phyloP scores from a whole-genome alignment of 2,329 filamentous ascomycete genomes.

The Xylariomycetidae sp. region DNA sequence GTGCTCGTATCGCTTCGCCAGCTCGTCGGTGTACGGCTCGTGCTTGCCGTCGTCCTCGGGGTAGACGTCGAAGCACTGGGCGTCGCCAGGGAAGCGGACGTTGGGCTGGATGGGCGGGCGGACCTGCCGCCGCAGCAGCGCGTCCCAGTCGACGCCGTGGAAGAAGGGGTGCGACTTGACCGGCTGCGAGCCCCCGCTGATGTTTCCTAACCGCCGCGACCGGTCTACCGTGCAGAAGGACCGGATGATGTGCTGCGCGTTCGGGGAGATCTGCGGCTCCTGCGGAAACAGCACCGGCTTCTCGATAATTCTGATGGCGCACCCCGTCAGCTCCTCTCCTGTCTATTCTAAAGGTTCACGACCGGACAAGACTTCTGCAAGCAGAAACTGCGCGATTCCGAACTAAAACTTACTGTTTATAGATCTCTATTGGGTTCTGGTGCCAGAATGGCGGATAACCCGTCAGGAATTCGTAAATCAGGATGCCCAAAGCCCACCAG shows the following conservation, averaged over 20 bases:
- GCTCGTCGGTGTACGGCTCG: slow-evolving; percentile 64
- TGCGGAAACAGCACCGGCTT: slow-evolving; percentile 71
- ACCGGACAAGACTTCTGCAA: not conserved
- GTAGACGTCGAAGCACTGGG: slow-evolving; percentile 78
- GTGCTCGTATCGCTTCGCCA: slow-evolving; percentile 64
- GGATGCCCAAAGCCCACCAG: slow-evolving; percentile 82
- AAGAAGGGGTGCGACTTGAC: slow-evolving; percentile 80
- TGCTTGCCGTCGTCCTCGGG: slow-evolving; percentile 67
- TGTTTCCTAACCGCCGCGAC: slow-evolving; percentile 72
- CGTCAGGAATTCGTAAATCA: slow-evolving; percentile 80
- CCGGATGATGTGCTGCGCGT: slow-evolving; percentile 70
- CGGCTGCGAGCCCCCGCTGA: slow-evolving; percentile 64
- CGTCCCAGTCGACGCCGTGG: slow-evolving; percentile 67
- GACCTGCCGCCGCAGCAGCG: slow-evolving; percentile 58
- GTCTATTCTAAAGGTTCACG: not conserved
- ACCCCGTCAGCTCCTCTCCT: too few species aligned
- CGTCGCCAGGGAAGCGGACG: slow-evolving; percentile 66
- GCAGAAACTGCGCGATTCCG: not conserved
- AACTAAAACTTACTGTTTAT: slow-evolving; percentile 58
- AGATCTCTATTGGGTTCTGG: slow-evolving; percentile 81
- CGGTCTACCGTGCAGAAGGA: slow-evolving; percentile 76
- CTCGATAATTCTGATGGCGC: slow-evolving; percentile 65
- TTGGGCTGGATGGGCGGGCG: slow-evolving; percentile 73
- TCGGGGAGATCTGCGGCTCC: slow-evolving; percentile 58
- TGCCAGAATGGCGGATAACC: slow-evolving; percentile 87